Conservation (phyloP, 148 eudicot species). For the Gaultheria prostrata region DNA sequence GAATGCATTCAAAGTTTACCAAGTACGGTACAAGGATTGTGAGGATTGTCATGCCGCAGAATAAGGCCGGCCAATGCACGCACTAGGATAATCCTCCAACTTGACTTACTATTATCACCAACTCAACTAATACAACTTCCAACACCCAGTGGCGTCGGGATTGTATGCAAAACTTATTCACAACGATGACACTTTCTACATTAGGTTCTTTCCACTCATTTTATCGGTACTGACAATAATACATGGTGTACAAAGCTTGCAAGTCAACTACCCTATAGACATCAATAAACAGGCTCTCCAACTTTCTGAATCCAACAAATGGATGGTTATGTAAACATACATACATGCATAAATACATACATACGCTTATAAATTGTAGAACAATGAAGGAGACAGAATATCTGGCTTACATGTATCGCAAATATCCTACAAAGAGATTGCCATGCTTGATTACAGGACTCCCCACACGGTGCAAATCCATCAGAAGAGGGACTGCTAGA, state of each 20-base stretch:
- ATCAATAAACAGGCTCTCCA: not conserved
- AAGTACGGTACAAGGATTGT: not conserved
- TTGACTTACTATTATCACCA: not conserved
- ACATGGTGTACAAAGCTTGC: not conserved
- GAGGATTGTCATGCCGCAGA: not conserved
- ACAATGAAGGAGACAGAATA: not conserved
- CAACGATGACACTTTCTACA: not conserved
- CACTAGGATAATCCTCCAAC: not conserved
- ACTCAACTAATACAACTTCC: not conserved
- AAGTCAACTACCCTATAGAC: not conserved
- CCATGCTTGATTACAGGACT: not conserved
- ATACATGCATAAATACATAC: not conserved
- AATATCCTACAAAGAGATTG: not conserved
- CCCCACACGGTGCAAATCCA: not conserved
- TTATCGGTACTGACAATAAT: not conserved
- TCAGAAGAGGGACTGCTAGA: not conserved
- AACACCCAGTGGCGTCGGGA: not conserved
- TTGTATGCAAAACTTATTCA: not conserved
- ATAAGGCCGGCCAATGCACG: not conserved
- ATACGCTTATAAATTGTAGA: not conserved
- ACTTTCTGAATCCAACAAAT: not conserved
- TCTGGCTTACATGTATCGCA: not conserved
- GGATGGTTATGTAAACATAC: not conserved
- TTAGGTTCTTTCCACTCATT: not conserved
- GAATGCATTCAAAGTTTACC: conserved; percentile 2